Evolutionary conservation across 192 early-diverging fungal species (phyloP), one percentile per base, ranked within the genome.

Genomic region (Lunasporangiospora selenospora): DNA sequence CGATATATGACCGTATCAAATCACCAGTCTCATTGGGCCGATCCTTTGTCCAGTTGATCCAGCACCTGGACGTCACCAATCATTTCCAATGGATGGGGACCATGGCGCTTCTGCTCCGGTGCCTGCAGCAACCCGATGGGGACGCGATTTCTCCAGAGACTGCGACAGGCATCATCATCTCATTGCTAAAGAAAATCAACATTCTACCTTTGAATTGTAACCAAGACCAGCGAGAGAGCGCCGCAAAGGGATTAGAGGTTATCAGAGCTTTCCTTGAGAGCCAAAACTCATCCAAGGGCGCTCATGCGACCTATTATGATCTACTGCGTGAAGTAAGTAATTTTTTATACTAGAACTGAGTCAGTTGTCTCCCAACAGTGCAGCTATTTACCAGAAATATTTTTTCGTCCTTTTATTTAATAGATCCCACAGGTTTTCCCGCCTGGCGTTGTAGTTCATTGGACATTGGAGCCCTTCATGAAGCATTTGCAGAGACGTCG

Each of bases 401-500:
- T 39, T 43, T 6, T 19, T 10, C 12, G 19, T 40, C 21, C 6
- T 51, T 13, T 33, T 23, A 23, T 54, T 19, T 38, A 16, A 18
- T 62, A 85, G 84, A 69, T 87, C 21, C 77, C 81, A 5, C 73
- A 77, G 46, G 76, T 87, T 12, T 87, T 83, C 47, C 83, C 79
- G 34, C 52, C 69, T 7, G 82, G 80, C 38, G 63, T 82, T 6
- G 67, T 77, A 2, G 63, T 87, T 47, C 85, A 87, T 64, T 87
- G 85, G 85, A 78, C 85, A 12, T 76, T 87, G 73, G 85, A 87
- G 33, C 58, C 69, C 31, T 83, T 87, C 57, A 70, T 84, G 32
- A 81, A 80, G 24, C 76, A 83, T n/a, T 53, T 87, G 18, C 78
- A 78, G n/a, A 76, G 67, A 53, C 79, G 85, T 33, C 62, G 85